A percentile compares a stretch with the other conserved stretches of the same genome.
Conservation (phyloP, 345 rosid species). For the Eucalyptus tenuipes region DNA sequence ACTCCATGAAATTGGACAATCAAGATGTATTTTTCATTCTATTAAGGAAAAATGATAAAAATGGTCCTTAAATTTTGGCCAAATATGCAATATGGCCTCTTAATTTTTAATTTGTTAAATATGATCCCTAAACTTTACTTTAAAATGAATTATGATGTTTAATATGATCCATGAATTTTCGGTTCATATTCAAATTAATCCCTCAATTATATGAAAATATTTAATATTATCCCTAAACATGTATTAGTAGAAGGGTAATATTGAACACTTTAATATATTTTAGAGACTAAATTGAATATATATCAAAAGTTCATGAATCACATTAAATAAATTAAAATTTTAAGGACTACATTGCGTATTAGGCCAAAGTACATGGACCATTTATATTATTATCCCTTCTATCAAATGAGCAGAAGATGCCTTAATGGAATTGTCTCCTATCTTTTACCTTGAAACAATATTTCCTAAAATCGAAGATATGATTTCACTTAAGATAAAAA, state of each 20-base stretch:
- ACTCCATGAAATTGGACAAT: neutral
- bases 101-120: too few relatives aligned
- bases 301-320: too few relatives aligned
- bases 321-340: too few relatives aligned
- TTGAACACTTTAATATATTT: too few relatives aligned
- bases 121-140: neutral
- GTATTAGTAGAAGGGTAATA: too few relatives aligned
- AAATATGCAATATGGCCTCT: rapidly evolving
- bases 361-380: too few relatives aligned
- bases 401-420: rapidly evolving
- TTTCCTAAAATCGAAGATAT: neutral
- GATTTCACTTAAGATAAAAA: neutral
- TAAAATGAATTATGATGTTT: too few relatives aligned
- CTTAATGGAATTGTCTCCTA: neutral
- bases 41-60: neutral
- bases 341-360: too few relatives aligned
- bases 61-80: rapidly evolving
- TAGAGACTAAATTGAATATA: too few relatives aligned
- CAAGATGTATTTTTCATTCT: neutral
- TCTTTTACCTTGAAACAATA: neutral
- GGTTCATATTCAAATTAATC: too few relatives aligned
- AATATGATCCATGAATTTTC: neutral
- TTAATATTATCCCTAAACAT: too few relatives aligned
- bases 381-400: neutral
- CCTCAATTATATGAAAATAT: too few relatives aligned